Evolutionary conservation across 768 basidiomycete species (phyloP).

Genomic region (Melanogaster broomeanus): DNA sequence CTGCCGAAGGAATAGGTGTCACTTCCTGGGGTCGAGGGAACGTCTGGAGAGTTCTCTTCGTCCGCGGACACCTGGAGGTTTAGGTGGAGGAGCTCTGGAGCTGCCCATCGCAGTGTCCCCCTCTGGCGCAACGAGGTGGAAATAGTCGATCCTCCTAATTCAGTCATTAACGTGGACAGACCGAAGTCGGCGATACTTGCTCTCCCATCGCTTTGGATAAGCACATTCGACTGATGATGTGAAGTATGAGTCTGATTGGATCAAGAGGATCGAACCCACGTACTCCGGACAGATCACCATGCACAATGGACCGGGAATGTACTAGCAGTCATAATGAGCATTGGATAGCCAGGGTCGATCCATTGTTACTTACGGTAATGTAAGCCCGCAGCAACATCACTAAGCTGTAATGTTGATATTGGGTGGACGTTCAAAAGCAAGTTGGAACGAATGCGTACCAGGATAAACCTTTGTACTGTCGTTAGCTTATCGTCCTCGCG

Average conservation of each 20-base stretch:
- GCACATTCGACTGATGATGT: conserved; percentile 41
- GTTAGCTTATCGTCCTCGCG: conserved; percentile 12
- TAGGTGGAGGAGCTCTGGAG: conserved; percentile 43
- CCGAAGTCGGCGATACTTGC: conserved; percentile 51
- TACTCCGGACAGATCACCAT: conserved; percentile 33
- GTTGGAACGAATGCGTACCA: conserved; percentile 9
- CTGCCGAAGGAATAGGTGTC: conserved; percentile 40
- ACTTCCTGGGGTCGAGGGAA: conserved; percentile 24
- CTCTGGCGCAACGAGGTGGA: conserved; percentile 31
- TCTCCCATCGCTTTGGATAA: conserved; percentile 42
- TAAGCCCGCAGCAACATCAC: conserved; percentile 26
- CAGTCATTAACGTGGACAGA: conserved; percentile 40
- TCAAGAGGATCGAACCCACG: neutral
- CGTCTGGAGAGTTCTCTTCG: neutral
- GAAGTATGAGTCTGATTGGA: neutral
- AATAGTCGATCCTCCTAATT: conserved; percentile 34
- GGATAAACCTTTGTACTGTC: conserved; percentile 6
- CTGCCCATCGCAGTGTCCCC: conserved; percentile 53
- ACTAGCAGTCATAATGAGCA: conserved; percentile 7
- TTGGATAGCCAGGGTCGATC: neutral
- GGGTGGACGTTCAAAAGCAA: neutral
- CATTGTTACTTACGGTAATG: conserved; percentile 21
- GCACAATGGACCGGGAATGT: conserved; percentile 21
- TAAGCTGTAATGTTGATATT: conserved; percentile 11
- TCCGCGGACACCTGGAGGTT: neutral